Evolutionary conservation across 192 early-diverging fungal genomes (phyloP), one percentile per base, ranked within the genome.

Genomic region (Dispira simplex): DNA sequence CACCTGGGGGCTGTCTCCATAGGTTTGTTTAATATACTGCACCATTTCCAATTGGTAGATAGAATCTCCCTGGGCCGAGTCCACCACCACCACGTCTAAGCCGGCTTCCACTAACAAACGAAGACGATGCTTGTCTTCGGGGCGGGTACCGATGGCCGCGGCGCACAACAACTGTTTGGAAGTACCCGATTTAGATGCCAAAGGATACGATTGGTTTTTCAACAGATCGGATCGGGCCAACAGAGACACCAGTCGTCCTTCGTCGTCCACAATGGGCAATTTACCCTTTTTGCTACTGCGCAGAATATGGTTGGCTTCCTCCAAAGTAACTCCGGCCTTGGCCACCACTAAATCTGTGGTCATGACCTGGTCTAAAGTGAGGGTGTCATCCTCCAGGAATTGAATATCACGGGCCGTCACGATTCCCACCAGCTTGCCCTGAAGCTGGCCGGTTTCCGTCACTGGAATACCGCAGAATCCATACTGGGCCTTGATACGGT

Each of bases 401-500:
- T 95, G 91, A 72, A 98, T 92, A 71, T 98, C 96, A 48, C 96
- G 86, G 62, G 90, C 87, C 46, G 96, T 95, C 52, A 98, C 93
- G 59, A 98, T 94, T 67, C 96, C 96, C 44, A 98, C 71, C 27
- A 98, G 77, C 78, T 90, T 91, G 66, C 88, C 90, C 64, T 86
- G 79, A 59, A 93, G 66, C 76, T 89, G 86, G 64, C 96, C 96
- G 65, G 76, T 84, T 82, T 83, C 84, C 55, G 96, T 98, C 69
- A 98, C 90, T 39, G 96, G 96, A 67, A 98, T 91, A 32, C 96
- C 96, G 62, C 90, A 92, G 79, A 93, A 98, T 25, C 96, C 96
- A 44, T 80, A 85, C 55, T 77, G 77, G 28, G 77, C 73, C 83
- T 98, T 98, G 77, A 95, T 90, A 43, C 81, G 73, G 45, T 88